These are phyloP conservation scores for Kondoa malvinella DNA, from an alignment of 768 basidiomycete species.

Conservation along the genomic window DNA sequence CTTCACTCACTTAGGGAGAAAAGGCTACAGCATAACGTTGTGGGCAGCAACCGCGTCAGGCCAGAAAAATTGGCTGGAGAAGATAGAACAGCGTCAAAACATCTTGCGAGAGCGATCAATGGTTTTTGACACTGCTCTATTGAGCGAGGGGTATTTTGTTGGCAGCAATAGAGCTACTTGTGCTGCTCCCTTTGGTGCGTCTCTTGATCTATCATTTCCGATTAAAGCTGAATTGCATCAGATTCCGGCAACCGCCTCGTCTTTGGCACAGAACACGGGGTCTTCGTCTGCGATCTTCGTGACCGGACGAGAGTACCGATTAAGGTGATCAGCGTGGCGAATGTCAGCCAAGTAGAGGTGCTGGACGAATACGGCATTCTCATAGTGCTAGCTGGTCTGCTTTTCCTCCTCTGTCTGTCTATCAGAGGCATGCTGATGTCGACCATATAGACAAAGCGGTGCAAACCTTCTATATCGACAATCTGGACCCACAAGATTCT, in stretches of 20 bases:
- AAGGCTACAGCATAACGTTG: slow-evolving; percentile 75
- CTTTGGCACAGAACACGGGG: slow-evolving; percentile 94
- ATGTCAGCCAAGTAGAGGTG: slow-evolving; percentile 88
- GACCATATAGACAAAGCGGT: slow-evolving; percentile 63
- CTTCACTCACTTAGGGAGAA: slow-evolving; percentile 80
- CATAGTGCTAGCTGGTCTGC: slow-evolving; percentile 88
- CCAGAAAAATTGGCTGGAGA: slow-evolving; percentile 87
- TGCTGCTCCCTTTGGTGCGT: slow-evolving; percentile 71
- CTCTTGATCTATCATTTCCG: background rate
- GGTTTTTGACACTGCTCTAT: slow-evolving; percentile 65
- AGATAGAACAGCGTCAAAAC: slow-evolving; percentile 77
- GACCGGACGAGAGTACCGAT: slow-evolving; percentile 46
- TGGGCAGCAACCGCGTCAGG: slow-evolving; percentile 72
- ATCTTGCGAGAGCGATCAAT: slow-evolving; percentile 61
- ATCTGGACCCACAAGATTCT: slow-evolving; percentile 75
- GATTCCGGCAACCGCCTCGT: slow-evolving; percentile 68
- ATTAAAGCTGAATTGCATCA: slow-evolving; percentile 29
- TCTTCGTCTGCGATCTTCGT: slow-evolving; percentile 77
- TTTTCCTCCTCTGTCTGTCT: background rate
- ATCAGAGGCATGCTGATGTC: background rate
- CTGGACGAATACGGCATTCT: slow-evolving; percentile 88
- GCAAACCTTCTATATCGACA: slow-evolving; percentile 85
- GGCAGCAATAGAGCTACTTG: slow-evolving; percentile 79
- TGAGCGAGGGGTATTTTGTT: slow-evolving; percentile 77
- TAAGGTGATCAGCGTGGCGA: slow-evolving; percentile 70